Base-by-base conservation (phyloP, 495 filamentous ascomycete genomes). In the Monascus purpureus region DNA sequence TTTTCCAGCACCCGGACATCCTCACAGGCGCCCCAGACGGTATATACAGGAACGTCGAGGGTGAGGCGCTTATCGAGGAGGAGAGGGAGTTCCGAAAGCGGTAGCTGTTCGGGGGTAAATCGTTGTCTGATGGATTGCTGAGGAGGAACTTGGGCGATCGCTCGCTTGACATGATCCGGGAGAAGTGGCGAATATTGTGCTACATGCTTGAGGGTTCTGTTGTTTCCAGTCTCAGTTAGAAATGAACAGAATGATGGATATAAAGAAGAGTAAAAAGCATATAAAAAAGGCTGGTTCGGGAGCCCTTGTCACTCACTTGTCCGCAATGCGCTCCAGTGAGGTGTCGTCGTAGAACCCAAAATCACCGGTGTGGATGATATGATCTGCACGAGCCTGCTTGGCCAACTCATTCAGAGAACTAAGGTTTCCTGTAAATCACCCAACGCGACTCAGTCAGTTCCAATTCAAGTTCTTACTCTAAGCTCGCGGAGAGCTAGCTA, bases 291-390 rank as follows among this genome's bases (percentile, higher is more conserved):
- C n/a, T n/a, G n/a, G n/a, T n/a, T n/a, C n/a, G n/a, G n/a, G n/a
- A n/a, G n/a, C n/a, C n/a, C n/a, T n/a, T n/a, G n/a, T 30, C 26
- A 67, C 83, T 68, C 56, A 97, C 90, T 99, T 99, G 53, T 99
- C 92, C 6, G 90, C 90, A 65, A 99, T 96, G 35, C 92, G 80
- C 45, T 99, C 87, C 19, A 99, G 63, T 7, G 92, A 99, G 25
- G 75, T 80, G 31, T 92, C 83, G 51, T 99, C 92, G 59, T 99
- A 99, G 61, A 99, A 99, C 33, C 92, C 92, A 51, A 99, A 99
- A 51, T 99, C 92, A 50, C 92, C 92, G 20, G 92, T 96, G 58
- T 99, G 90, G 40, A 99, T 82, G 46, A 99, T 92, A 54, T 93
- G 80, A 57, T 94, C 84, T 33, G 90, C 90, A 47, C 79, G 78